Evolutionary conservation across 2,329 filamentous ascomycete genomes (phyloP), one percentile per base, ranked within the genome.

Genomic region (Pseudogymnoascus sp.): DNA sequence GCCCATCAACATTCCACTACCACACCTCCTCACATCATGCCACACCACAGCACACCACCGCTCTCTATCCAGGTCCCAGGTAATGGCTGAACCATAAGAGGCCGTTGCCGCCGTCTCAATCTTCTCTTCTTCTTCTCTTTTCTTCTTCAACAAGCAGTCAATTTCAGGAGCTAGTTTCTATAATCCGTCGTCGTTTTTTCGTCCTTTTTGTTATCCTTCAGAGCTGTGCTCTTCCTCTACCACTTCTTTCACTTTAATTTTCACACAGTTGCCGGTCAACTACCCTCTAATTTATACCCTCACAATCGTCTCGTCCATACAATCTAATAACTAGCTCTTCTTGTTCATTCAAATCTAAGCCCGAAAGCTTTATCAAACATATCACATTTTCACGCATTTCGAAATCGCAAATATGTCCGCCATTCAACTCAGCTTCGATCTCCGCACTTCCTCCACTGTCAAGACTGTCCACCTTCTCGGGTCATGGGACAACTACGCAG

Each of bases 381-480:
- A 67, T 67, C 61, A 61, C 62, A 65, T 73, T 71, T 68, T 69
- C 75, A 16, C 46, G 46, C 46, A 53, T 53, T 31, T 16, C 46
- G 74, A 70, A 70, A 66, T 70, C 73, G 73, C 67, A 73, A 75
- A 70, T 72, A 96, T 96, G 91, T 88, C 93, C 78, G 83, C 91
- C 76, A 87, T 95, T 79, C 93, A 97, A 81, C 88, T 96, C 71
- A 93, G 92, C 75, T 98, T 98, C 82, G 89, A 89, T 78, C 90
- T 98, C 78, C 91, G 93, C 82, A 96, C 96, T 77, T 96, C 93
- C 75, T 87, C 91, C 75, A 91, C 92, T 80, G 91, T 96, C 84
- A 96, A 97, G 87, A 93, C 93, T 74, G 93, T 96, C 75, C 93
- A 98, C 77, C 84, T 99, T 70, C 89, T 98, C 79, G 93, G 93